These are phyloP conservation scores for Amauroascus niger DNA, from an alignment of 2,329 filamentous ascomycete genomes.

Conservation along the genomic window DNA sequence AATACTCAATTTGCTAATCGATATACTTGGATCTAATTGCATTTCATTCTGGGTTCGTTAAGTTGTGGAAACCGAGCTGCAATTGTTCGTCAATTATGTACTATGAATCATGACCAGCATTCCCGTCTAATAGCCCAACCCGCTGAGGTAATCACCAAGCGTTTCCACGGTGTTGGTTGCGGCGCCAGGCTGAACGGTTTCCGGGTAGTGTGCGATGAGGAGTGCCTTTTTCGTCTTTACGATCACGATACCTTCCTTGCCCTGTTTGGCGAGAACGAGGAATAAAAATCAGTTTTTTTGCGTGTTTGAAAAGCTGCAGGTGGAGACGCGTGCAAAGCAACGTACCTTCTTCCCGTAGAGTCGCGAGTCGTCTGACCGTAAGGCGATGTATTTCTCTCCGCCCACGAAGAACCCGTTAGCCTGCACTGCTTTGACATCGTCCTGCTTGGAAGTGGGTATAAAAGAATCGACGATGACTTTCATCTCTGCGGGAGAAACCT, in stretches of 20 bases:
- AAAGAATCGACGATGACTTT: conserved; percentile 43
- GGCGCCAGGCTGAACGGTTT: conserved; percentile 61
- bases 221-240: conserved; percentile 84
- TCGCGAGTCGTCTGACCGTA: conserved; percentile 65
- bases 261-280: conserved; percentile 46
- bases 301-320: conserved; percentile 2
- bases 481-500: conserved; percentile 49
- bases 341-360: conserved; percentile 77
- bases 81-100: not conserved
- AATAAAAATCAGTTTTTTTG: not conserved
- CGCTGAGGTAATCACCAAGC: conserved; percentile 78
- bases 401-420: conserved; percentile 64
- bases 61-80: not conserved
- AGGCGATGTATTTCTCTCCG: conserved; percentile 67
- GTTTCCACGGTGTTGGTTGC: conserved; percentile 69
- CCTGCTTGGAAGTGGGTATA: conserved; percentile 41
- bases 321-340: not conserved
- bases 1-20: not conserved
- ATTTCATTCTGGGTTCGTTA: not conserved
- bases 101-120: not conserved
- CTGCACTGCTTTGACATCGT: conserved; percentile 56
- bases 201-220: conserved; percentile 77
- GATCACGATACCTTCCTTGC: conserved; percentile 69
- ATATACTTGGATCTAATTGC: not conserved
- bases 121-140: conserved; percentile 56